Conservation (phyloP, 2,329 filamentous ascomycete genomes). For the Knufia fluminis region DNA sequence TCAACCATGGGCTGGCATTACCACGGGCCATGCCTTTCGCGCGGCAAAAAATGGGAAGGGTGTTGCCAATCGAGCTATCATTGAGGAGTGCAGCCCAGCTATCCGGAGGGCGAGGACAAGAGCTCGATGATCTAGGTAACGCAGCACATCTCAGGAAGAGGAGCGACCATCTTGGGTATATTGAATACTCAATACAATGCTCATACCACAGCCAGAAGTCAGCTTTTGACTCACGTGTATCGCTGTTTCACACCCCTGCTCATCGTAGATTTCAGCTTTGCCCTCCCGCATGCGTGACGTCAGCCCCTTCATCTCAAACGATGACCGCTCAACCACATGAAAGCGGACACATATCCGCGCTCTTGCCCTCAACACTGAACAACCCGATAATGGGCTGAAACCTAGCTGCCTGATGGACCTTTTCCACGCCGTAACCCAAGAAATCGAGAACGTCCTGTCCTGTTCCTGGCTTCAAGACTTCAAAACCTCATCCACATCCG, state of each 20-base stretch:
- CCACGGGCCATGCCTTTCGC: no score
- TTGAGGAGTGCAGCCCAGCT: no score
- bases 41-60: no score
- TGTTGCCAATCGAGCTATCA: no score
- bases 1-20: no score
- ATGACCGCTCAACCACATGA: constrained; percentile 2
- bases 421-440: constrained; percentile 19
- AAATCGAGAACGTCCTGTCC: constrained; percentile 19
- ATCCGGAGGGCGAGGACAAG: no score
- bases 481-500: constrained; percentile 14
- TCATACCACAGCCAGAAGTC: neutral
- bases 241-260: neutral
- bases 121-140: no score
- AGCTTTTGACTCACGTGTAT: neutral
- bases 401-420: constrained; percentile 17
- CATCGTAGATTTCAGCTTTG: no score
- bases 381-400: constrained; percentile 5
- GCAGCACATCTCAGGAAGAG: no score
- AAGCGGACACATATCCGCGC: neutral
- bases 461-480: constrained; percentile 21
- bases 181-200: neutral
- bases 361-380: neutral
- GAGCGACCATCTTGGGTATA: no score
- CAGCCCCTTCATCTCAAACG: neutral
- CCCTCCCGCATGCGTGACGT: neutral